Evolutionary conservation across 2,329 filamentous ascomycete species (phyloP).

Genomic region (Colletotrichum filicis): DNA sequence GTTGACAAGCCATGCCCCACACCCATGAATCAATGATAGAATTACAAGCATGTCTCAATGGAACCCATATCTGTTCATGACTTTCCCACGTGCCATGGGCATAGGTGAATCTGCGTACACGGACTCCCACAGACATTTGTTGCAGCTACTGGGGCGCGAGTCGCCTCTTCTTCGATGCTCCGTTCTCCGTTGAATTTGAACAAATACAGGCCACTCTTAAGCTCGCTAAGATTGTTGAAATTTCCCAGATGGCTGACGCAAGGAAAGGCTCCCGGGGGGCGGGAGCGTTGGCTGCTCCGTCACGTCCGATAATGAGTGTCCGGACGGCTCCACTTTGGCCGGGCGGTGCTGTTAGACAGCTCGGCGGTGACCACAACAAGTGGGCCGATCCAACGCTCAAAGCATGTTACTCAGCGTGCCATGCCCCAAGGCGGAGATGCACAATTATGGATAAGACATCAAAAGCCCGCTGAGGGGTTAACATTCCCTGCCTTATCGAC

Average conservation of each 20-base stretch:
- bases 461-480: background rate
- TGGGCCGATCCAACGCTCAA: background rate
- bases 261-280: background rate
- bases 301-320: background rate
- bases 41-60: background rate
- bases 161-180: background rate
- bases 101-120: background rate
- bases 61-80: background rate
- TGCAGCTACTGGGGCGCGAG: too few relatives aligned
- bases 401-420: background rate
- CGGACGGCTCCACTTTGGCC: background rate
- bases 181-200: too few relatives aligned
- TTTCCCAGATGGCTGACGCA: too few relatives aligned
- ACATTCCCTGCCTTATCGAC: too few relatives aligned
- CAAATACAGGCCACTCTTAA: too few relatives aligned
- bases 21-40: background rate
- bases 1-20: background rate
- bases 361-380: background rate
- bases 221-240: too few relatives aligned
- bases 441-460: background rate
- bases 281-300: too few relatives aligned
- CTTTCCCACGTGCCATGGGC: background rate
- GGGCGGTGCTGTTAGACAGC: background rate
- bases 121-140: too few relatives aligned
- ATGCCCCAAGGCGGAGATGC: background rate